Conservation (phyloP, 2,329 filamentous ascomycete species). For the Pestalotiopsis fici region DNA sequence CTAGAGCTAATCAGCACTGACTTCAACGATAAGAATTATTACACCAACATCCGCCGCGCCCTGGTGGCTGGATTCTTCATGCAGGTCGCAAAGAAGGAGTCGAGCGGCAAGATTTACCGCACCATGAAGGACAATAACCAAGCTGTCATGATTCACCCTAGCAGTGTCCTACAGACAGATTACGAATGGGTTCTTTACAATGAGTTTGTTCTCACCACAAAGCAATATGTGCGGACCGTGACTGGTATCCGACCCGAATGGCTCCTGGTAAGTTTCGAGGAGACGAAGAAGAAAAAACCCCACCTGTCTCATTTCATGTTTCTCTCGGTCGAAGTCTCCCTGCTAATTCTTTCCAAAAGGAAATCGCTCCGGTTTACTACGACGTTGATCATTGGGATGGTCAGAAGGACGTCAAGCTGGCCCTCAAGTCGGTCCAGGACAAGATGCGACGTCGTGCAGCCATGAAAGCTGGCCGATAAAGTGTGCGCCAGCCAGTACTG, state of each 20-base stretch:
- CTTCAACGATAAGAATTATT: constrained; percentile 96
- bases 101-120: constrained; percentile 83
- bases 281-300: too few relatives aligned
- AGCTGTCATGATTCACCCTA: constrained; percentile 88
- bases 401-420: constrained; percentile 83
- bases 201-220: constrained; percentile 95
- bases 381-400: constrained; percentile 75
- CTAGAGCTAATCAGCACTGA: constrained; percentile 85
- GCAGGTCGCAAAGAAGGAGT: constrained; percentile 96
- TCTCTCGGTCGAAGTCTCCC: too few relatives aligned
- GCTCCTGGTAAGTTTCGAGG: constrained; percentile 74
- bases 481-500: too few relatives aligned
- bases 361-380: constrained; percentile 93
- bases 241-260: constrained; percentile 92
- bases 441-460: constrained; percentile 62
- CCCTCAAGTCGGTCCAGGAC: constrained; percentile 57
- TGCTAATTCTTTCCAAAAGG: constrained; percentile 48
- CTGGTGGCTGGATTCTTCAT: constrained; percentile 97
- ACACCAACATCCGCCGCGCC: constrained; percentile 92
- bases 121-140: constrained; percentile 98
- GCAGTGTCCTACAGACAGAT: constrained; percentile 83
- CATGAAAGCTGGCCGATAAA: constrained; percentile 48
- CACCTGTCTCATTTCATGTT: too few relatives aligned
- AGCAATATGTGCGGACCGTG: constrained; percentile 96
- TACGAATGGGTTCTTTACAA: constrained; percentile 98